Percentiles rank a stretch among this genome's conserved stretches.
These are phyloP conservation scores for Schoenoplectus tabernaemontani DNA, from an alignment of 202 grass and related monocot species.

Conservation along the genomic window DNA sequence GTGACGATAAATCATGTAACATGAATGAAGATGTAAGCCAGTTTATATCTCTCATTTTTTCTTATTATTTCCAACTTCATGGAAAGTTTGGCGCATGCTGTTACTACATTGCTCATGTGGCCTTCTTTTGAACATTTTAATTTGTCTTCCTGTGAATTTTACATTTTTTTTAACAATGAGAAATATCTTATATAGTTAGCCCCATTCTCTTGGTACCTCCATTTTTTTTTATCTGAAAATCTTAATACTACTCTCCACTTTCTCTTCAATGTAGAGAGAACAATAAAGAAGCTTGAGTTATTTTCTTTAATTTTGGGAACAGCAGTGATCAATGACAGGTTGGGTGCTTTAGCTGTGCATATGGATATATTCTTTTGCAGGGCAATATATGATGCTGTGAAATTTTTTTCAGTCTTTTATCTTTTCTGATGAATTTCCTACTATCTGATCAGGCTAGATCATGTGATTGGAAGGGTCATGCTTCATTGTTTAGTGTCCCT, in stretches of 20 bases:
- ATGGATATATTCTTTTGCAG: neutral
- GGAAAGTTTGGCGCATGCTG: conserved; percentile 31
- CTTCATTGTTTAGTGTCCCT: conserved; percentile 61
- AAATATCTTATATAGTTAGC: neutral
- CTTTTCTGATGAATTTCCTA: neutral
- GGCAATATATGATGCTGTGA: neutral
- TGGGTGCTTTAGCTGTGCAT: neutral
- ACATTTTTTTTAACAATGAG: neutral
- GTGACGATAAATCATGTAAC: conserved; percentile 31
- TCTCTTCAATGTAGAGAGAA: neutral
- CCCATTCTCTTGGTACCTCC: neutral
- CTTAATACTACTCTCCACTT: neutral
- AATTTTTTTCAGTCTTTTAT: neutral
- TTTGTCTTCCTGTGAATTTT: neutral
- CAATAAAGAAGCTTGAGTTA: neutral
- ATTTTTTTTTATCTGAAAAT: neutral
- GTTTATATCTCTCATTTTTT: conserved; percentile 26
- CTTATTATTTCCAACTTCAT: conserved; percentile 43
- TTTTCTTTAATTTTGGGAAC: neutral
- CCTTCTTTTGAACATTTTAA: neutral
- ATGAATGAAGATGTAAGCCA: conserved; percentile 21
- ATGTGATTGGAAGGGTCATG: conserved; percentile 31
- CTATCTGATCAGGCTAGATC: conserved; percentile 37
- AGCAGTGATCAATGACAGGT: neutral
- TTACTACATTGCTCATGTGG: neutral